Conservation (phyloP, 192 early-diverging fungal genomes). For the Chytriomyces confervae region DNA sequence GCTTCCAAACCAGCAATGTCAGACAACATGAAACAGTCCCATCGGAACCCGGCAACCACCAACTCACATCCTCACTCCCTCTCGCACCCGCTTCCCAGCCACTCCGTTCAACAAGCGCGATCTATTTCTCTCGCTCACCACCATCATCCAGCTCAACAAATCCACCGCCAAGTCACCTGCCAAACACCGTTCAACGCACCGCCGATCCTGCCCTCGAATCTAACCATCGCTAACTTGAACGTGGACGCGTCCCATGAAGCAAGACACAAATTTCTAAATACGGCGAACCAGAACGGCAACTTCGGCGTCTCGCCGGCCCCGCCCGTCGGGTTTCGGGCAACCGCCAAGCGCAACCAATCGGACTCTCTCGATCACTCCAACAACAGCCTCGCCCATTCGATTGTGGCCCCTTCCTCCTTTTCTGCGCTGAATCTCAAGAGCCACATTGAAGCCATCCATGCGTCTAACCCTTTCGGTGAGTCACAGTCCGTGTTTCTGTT, state of each 20-base stretch:
- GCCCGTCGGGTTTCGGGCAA: conserved; percentile 11
- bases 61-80: background rate
- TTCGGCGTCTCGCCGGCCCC: conserved; percentile 1
- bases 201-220: too few relatives aligned
- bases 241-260: too few relatives aligned
- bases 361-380: conserved; percentile 9
- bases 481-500: background rate
- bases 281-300: background rate
- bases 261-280: too few relatives aligned
- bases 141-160: background rate
- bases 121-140: background rate
- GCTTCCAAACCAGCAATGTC: too few relatives aligned
- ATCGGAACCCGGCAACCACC: too few relatives aligned
- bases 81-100: background rate
- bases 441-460: background rate
- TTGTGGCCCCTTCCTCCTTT: background rate
- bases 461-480: background rate
- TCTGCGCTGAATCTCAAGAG: background rate
- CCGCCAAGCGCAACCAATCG: conserved; percentile 27
- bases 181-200: background rate
- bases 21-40: too few relatives aligned
- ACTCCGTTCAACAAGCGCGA: background rate
- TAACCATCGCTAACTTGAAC: too few relatives aligned
- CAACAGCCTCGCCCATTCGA: background rate
- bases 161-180: background rate